Conservation (phyloP, 768 basidiomycete genomes). For the Galerina sulciceps region DNA sequence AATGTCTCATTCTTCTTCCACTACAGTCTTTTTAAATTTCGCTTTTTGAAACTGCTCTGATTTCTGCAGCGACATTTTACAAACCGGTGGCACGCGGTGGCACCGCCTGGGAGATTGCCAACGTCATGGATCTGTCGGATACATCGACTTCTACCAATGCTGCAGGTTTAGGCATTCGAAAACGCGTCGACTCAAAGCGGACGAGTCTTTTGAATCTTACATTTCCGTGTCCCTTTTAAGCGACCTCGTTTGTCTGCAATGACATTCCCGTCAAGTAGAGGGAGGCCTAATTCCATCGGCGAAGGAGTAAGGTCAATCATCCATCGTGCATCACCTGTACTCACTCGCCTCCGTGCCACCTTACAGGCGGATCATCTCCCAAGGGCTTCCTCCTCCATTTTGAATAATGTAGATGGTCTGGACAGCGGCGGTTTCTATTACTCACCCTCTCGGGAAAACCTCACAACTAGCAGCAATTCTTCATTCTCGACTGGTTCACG, state of each 20-base stretch:
- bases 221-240: slow-evolving; percentile 21
- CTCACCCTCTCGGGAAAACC: slow-evolving; percentile 17
- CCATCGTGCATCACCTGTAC: background rate
- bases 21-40: background rate
- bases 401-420: background rate
- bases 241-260: slow-evolving; percentile 36
- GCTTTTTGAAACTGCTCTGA: background rate
- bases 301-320: slow-evolving; percentile 19
- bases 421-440: slow-evolving; percentile 19
- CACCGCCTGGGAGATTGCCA: background rate
- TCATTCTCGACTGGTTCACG: slow-evolving; percentile 25
- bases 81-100: background rate
- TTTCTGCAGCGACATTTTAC: background rate
- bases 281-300: slow-evolving; percentile 23
- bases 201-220: slow-evolving; percentile 19
- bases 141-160: slow-evolving; percentile 1
- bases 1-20: background rate
- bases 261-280: slow-evolving; percentile 22
- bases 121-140: background rate
- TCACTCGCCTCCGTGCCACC: background rate
- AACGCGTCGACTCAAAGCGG: slow-evolving; percentile 37
- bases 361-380: slow-evolving; percentile 13
- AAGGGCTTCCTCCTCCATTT: slow-evolving; percentile 1
- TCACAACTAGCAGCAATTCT: slow-evolving; percentile 28
- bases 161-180: slow-evolving; percentile 25